phyloP scores from a whole-genome alignment of 208 protist species.

The Crithidia brevicula region DNA sequence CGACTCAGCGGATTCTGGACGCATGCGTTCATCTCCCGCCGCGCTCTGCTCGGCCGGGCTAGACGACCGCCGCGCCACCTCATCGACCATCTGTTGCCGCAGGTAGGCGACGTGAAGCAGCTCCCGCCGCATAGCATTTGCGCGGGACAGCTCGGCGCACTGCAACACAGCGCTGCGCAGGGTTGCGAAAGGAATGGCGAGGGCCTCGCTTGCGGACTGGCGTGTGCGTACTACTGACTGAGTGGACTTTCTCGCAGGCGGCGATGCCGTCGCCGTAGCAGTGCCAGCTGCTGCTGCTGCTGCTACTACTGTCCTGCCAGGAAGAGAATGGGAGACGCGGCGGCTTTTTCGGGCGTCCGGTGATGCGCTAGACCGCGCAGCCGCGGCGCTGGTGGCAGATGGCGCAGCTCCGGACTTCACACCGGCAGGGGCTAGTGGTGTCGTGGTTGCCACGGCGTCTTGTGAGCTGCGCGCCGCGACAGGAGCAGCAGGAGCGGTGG shows the following conservation, averaged over 20 bases:
- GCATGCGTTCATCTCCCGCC: constrained; percentile 1
- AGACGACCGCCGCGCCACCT: neutral
- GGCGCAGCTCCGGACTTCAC: no score
- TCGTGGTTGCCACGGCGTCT: no score
- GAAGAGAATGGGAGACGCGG: no score
- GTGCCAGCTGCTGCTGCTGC: neutral
- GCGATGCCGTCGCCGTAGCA: neutral
- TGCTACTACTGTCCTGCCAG: neutral
- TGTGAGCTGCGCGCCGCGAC: neutral
- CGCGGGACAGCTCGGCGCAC: constrained; percentile 45
- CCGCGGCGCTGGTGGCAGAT: neutral
- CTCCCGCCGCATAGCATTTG: constrained; percentile 43
- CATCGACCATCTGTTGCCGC: constrained; percentile 30
- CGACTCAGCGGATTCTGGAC: no score
- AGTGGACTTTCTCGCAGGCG: neutral
- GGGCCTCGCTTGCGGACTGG: neutral
- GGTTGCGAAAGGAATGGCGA: neutral
- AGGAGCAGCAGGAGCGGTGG: neutral
- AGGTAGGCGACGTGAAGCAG: constrained; percentile 45
- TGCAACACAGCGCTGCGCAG: constrained; percentile 27
- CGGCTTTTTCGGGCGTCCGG: no score
- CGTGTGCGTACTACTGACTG: neutral
- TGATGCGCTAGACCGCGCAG: no score
- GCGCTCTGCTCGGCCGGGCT: no score
- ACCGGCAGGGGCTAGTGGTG: no score